Conservation (phyloP, 163 green algal genomes). For the Chlamydomonas reinhardtii region DNA sequence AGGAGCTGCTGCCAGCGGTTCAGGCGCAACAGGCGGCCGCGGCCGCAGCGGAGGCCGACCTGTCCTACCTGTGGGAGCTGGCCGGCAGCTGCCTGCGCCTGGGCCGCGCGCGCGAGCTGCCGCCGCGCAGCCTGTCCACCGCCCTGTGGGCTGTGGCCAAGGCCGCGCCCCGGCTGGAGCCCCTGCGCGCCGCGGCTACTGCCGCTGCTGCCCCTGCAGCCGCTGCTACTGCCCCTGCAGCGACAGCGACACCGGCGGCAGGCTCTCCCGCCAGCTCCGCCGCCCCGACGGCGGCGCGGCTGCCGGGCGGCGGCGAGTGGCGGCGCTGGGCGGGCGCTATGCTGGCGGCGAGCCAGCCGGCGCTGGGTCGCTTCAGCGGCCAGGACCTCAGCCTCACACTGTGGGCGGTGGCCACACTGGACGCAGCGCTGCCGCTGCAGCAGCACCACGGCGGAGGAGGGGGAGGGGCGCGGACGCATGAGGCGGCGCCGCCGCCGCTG, state of each 20-base stretch:
- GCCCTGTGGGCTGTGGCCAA: slow-evolving; percentile 40
- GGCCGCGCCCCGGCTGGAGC: not conserved
- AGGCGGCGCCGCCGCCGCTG: not conserved
- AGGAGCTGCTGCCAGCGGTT: not conserved
- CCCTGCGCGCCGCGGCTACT: not conserved
- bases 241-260: no score
- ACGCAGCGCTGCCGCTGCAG: not conserved
- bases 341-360: not conserved
- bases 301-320: not conserved
- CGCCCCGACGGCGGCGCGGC: not conserved
- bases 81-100: slow-evolving; percentile 19
- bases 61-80: slow-evolving; percentile 30
- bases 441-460: no score
- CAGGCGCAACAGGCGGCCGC: no score
- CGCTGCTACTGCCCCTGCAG: not conserved
- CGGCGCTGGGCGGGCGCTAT: slow-evolving; percentile 4
- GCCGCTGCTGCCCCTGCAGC: not conserved
- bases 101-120: slow-evolving; percentile 22
- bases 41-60: not conserved
- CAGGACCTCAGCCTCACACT: slow-evolving; percentile 39
- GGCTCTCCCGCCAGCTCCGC: not conserved
- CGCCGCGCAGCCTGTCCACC: slow-evolving; percentile 20
- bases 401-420: slow-evolving; percentile 26
- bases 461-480: no score
- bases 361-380: not conserved